Base-by-base conservation (phyloP, 108 stramenopile species). In the Pseudonitzschia multiseries region DNA sequence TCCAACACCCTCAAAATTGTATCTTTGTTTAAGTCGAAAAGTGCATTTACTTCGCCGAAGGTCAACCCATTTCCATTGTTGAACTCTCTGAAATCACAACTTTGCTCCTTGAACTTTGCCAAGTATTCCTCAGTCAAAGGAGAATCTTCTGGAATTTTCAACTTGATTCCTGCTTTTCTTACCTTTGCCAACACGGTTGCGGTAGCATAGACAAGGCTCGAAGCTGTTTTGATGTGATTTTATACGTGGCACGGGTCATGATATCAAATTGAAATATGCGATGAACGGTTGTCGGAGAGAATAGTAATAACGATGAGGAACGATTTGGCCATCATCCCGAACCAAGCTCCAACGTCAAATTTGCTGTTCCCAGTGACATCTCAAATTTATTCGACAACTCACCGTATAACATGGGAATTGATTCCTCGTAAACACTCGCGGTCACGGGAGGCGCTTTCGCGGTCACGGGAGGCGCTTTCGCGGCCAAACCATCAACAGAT, bases 41-140 rank as follows among this genome's bases (percentile, higher is more conserved):
- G 20, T 4, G 15, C 32, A 15, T 40, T 33, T 2, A 62, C 4
- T 17, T 62, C 33, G 36, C 4, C 29, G 20, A 62, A 41, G 36
- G 33, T 62, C 20, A 62, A 20, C 5, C 61, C 61, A 28, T 62
- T 62, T 21, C 61, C 61, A 40, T 40, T 40, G 36, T 62, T 62
- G 33, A 33, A 62, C 15, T 62, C 36, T 9, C 32, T 62, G 15
- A 62, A 29, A 14, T 0, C 41, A 33, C 27, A 14, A 33, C 33
- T 40, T 28, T 62, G 9, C 0, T 62, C 61, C n/a, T 33, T 32
- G 61, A 40, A 62, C 17, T n/a, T 20, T 0, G 14, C n/a, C 15
- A 62, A n/a, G 15, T 40, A 9, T 26, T 22, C 36, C 36, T 2
- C 4, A 5, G 36, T 22, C 9, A 62, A 17, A 12, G 61, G 61